Conservation (phyloP, 768 basidiomycete species). For the Macrolepiota albuminosa region DNA sequence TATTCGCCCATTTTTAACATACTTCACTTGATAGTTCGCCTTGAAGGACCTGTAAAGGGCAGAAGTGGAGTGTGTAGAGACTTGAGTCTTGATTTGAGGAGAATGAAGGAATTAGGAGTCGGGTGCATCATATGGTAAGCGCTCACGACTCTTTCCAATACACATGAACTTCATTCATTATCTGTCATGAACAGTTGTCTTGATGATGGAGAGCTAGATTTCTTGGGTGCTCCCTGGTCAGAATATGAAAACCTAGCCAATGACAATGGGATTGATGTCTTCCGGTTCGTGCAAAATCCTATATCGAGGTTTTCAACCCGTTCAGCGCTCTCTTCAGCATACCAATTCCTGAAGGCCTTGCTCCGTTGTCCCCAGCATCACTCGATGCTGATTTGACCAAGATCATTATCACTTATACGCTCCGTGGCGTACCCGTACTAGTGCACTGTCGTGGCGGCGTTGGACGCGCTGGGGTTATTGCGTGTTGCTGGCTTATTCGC, state of each 20-base stretch:
- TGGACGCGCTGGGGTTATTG: slow-evolving; percentile 87
- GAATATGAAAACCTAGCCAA: slow-evolving; percentile 66
- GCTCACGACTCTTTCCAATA: background rate
- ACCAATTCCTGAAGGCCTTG: slow-evolving; percentile 87
- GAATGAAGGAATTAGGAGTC: slow-evolving; percentile 73
- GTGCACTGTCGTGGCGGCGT: slow-evolving; percentile 95
- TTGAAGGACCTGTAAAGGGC: slow-evolving; percentile 72
- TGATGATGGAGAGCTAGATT: slow-evolving; percentile 78
- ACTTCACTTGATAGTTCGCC: slow-evolving; percentile 44
- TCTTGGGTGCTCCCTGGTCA: slow-evolving; percentile 83
- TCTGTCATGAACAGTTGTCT: slow-evolving; percentile 54
- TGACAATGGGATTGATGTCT: slow-evolving; percentile 67
- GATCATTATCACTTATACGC: slow-evolving; percentile 68
- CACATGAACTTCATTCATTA: background rate
- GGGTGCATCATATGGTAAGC: slow-evolving; percentile 79
- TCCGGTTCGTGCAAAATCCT: slow-evolving; percentile 46
- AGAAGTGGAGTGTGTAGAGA: slow-evolving; percentile 81
- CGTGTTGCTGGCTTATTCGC: slow-evolving; percentile 89
- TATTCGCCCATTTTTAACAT: background rate
- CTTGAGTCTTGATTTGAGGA: slow-evolving; percentile 65
- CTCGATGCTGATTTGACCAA: slow-evolving; percentile 65
- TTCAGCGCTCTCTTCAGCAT: slow-evolving; percentile 38
- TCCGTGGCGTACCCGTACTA: slow-evolving; percentile 65
- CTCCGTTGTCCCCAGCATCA: slow-evolving; percentile 51
- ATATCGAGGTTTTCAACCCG: background rate